Evolutionary conservation across 2,329 filamentous ascomycete genomes (phyloP).

Genomic region (Zelopaecilomyces penicillatus): DNA sequence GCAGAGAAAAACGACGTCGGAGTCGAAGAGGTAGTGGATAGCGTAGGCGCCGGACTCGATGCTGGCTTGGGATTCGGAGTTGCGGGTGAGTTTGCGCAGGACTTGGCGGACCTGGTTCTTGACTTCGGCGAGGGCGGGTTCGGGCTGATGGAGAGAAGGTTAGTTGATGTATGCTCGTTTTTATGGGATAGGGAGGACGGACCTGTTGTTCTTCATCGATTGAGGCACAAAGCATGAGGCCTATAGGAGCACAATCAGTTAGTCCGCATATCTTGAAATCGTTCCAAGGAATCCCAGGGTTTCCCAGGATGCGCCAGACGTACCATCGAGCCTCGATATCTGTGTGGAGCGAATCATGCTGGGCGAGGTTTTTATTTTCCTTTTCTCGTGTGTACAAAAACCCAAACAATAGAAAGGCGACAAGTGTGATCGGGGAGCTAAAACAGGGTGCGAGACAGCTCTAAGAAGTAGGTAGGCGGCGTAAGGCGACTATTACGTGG

Average conservation of each 20-base stretch:
- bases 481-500: no score
- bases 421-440: no score
- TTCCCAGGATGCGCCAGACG: conserved; percentile 2
- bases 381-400: no score
- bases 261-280: no score
- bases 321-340: conserved; percentile 88
- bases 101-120: conserved; percentile 88
- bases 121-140: conserved; percentile 72
- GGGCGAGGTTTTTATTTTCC: neutral
- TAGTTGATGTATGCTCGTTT: neutral
- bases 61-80: conserved; percentile 81
- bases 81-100: conserved; percentile 78
- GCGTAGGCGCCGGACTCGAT: conserved; percentile 76
- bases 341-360: conserved; percentile 85
- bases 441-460: no score
- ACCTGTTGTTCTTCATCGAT: conserved; percentile 84
- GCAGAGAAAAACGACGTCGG: conserved; percentile 81
- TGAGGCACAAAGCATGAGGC: conserved; percentile 89
- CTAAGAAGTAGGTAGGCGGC: no score
- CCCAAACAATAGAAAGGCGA: no score
- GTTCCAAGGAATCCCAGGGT: no score
- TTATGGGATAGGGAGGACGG: conserved; percentile 13
- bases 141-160: conserved; percentile 34
- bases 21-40: conserved; percentile 82
- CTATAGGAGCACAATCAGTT: conserved; percentile 34